Evolutionary conservation across 495 filamentous ascomycete genomes (phyloP).

Genomic region (Usnea hakonensis): DNA sequence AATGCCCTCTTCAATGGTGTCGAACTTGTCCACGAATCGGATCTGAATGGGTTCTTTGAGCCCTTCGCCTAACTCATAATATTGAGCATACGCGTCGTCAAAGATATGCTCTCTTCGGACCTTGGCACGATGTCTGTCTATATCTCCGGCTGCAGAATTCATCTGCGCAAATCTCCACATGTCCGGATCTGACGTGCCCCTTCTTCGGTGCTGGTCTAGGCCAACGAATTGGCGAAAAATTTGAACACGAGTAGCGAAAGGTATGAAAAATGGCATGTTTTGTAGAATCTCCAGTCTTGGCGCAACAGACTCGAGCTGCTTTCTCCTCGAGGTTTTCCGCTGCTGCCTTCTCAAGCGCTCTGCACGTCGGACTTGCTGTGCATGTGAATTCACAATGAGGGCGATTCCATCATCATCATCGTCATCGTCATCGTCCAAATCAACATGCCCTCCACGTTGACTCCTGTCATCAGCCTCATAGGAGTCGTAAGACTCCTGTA

Average conservation of each 20-base stretch:
- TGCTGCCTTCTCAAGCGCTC: slow-evolving; percentile 52
- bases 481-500: slow-evolving; percentile 41
- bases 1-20: slow-evolving; percentile 81
- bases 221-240: slow-evolving; percentile 89
- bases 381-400: slow-evolving; percentile 45
- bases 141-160: slow-evolving; percentile 41
- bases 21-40: slow-evolving; percentile 89
- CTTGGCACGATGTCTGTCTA: slow-evolving; percentile 68
- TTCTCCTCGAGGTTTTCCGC: slow-evolving; percentile 54
- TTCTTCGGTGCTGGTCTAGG: slow-evolving; percentile 69
- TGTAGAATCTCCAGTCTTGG: slow-evolving; percentile 84
- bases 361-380: slow-evolving; percentile 43
- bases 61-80: slow-evolving; percentile 70
- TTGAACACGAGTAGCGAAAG: slow-evolving; percentile 83
- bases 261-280: slow-evolving; percentile 96
- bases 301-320: slow-evolving; percentile 64
- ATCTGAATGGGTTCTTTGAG: slow-evolving; percentile 98
- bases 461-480: slow-evolving; percentile 31
- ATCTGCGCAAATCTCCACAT: slow-evolving; percentile 58
- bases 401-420: slow-evolving; percentile 31
- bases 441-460: slow-evolving; percentile 43
- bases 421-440: slow-evolving; percentile 41
- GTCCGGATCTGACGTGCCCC: slow-evolving; percentile 74
- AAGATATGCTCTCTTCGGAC: slow-evolving; percentile 78
- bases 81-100: slow-evolving; percentile 75